These are phyloP conservation scores for Nothomitra cinnamomea DNA, from an alignment of 2,329 filamentous ascomycete genomes.

Conservation along the genomic window DNA sequence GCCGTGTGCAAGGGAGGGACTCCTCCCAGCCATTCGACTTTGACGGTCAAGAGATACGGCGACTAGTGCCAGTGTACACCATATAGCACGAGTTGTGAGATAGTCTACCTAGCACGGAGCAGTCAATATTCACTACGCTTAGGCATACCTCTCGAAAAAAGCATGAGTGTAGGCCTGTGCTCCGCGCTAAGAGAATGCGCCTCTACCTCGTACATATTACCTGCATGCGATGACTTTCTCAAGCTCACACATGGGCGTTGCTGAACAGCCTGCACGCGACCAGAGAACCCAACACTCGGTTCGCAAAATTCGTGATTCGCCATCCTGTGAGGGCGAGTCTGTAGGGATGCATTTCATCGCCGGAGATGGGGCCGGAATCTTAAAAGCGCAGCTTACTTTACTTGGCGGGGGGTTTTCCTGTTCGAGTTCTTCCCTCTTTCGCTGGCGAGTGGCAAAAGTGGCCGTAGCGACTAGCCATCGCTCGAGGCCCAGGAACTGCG, in stretches of 20 bases:
- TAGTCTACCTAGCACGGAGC: too few relatives aligned
- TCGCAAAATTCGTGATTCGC: neutral
- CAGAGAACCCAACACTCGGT: neutral
- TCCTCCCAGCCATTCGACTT: too few relatives aligned
- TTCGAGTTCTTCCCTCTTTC: neutral
- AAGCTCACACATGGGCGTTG: neutral
- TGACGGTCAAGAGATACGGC: too few relatives aligned
- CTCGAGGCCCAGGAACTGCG: neutral
- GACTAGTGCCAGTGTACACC: too few relatives aligned
- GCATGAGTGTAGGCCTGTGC: too few relatives aligned
- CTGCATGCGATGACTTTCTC: slow-evolving; percentile 2
- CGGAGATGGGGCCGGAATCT: neutral
- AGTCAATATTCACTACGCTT: too few relatives aligned
- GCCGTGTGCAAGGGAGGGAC: too few relatives aligned
- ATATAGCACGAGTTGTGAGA: too few relatives aligned
- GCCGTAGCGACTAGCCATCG: neutral
- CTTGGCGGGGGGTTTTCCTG: neutral
- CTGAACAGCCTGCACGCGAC: neutral
- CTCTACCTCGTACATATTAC: neutral
- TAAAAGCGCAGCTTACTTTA: neutral
- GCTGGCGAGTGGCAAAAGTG: neutral
- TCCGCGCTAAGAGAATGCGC: too few relatives aligned
- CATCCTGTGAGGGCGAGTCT: neutral
- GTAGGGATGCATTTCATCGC: neutral
- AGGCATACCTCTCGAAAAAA: too few relatives aligned